A percentile compares a stretch with the other conserved stretches of the same genome.
phyloP scores from a whole-genome alignment of 1,139 yeast species.

The Debaryomyces singareniensis region DNA sequence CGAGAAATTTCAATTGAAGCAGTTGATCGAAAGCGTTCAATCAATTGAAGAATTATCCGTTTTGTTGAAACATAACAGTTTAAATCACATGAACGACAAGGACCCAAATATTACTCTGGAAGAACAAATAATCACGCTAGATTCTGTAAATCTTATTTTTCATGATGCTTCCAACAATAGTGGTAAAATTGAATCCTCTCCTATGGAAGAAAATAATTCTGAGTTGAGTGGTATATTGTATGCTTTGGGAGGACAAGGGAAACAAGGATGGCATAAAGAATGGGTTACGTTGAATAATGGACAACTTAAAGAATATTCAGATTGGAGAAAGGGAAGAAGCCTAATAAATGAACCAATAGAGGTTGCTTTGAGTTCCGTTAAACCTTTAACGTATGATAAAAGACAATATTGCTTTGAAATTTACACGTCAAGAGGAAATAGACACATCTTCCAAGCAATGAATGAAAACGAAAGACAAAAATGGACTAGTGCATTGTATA shows the following conservation, averaged over 20 bases:
- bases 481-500: constrained; percentile 60
- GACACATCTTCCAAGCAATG: constrained; percentile 73
- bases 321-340: constrained; percentile 71
- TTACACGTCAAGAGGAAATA: constrained; percentile 61
- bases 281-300: constrained; percentile 77
- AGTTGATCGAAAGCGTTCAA: constrained; percentile 36
- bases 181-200: constrained; percentile 3
- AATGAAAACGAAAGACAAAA: constrained; percentile 59
- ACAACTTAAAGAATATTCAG: constrained; percentile 62
- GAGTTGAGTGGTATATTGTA: constrained; percentile 54
- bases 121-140: constrained; percentile 16
- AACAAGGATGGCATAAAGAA: constrained; percentile 84
- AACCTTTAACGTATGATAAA: constrained; percentile 40
- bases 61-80: constrained; percentile 23
- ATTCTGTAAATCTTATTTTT: constrained; percentile 30
- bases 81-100: constrained; percentile 12
- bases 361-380: constrained; percentile 65
- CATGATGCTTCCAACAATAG: not conserved
- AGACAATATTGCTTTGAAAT: constrained; percentile 68
- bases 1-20: constrained; percentile 37
- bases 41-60: constrained; percentile 37
- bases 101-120: constrained; percentile 1
- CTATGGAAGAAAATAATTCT: constrained; percentile 16
- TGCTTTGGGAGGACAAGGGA: constrained; percentile 68
- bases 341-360: constrained; percentile 68